Evolutionary conservation across 179 eudicot species (phyloP).

Genomic region (Spergularia azorica): DNA sequence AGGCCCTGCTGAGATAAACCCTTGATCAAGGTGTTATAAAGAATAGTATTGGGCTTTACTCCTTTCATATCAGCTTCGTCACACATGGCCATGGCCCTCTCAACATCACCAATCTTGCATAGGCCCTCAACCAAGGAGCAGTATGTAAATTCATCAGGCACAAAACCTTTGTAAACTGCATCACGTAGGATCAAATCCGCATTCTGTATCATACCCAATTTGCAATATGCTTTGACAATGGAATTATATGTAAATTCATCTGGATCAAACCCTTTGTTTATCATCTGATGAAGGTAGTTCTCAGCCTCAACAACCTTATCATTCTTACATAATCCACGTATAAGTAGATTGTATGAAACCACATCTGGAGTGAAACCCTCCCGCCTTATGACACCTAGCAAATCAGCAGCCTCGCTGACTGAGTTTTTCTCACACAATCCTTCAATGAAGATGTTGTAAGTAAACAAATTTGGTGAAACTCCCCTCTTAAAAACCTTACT

Average conservation of each 20-base stretch:
- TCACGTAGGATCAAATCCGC: constrained; percentile 65
- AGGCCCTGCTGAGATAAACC: constrained; percentile 73
- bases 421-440: constrained; percentile 66
- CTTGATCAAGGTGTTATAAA: constrained; percentile 79
- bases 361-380: constrained; percentile 74
- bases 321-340: constrained; percentile 73
- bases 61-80: constrained; percentile 59
- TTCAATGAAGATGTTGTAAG: constrained; percentile 75
- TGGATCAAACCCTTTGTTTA: constrained; percentile 76
- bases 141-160: constrained; percentile 79
- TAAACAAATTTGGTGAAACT: constrained; percentile 73
- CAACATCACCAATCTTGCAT: constrained; percentile 69
- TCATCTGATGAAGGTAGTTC: constrained; percentile 67
- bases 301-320: constrained; percentile 68
- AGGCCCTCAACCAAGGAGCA: constrained; percentile 73
- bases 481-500: constrained; percentile 84
- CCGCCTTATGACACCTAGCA: constrained; percentile 44
- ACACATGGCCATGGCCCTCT: constrained; percentile 63
- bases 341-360: constrained; percentile 83
- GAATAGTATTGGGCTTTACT: constrained; percentile 49
- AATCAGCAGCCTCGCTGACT: constrained; percentile 55
- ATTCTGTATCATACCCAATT: constrained; percentile 57
- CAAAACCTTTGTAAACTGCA: constrained; percentile 71
- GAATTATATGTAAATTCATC: constrained; percentile 84
- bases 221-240: constrained; percentile 78